Conservation (phyloP, 169 alveolate species). For the Theileria parva region DNA sequence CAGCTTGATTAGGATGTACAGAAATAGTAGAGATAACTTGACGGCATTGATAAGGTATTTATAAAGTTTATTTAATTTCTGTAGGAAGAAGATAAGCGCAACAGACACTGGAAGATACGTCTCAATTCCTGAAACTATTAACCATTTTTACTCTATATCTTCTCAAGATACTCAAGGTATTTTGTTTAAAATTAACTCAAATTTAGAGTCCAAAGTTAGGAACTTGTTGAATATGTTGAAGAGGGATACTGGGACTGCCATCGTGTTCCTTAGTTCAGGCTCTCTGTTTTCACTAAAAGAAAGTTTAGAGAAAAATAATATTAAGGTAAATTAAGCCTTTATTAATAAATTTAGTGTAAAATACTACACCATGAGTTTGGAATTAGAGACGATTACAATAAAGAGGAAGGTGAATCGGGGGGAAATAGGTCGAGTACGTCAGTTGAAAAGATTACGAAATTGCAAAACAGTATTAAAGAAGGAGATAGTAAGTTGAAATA, state of each 20-base stretch:
- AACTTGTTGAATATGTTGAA: conserved; percentile 1
- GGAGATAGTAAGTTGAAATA: conserved; percentile 11
- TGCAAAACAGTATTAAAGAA: conserved; percentile 3
- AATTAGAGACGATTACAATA: conserved; percentile 39
- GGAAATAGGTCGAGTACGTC: conserved; percentile 27
- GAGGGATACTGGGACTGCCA: conserved; percentile 6
- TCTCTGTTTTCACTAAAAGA: conserved; percentile 40
- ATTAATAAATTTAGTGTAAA: conserved; percentile 41
- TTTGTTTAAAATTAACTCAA: neutral
- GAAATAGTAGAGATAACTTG: conserved; percentile 27
- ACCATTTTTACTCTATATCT: conserved; percentile 33
- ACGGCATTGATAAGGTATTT: conserved; percentile 58
- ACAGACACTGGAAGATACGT: conserved; percentile 57
- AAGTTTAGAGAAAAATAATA: conserved; percentile 18
- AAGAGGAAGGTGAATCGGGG: conserved; percentile 22
- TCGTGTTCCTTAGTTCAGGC: conserved; percentile 47
- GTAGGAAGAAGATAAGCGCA: conserved; percentile 32
- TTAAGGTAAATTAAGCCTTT: conserved; percentile 19
- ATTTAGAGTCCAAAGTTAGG: conserved; percentile 8
- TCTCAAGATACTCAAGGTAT: conserved; percentile 33
- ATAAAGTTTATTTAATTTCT: neutral
- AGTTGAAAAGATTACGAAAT: conserved; percentile 18
- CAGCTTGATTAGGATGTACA: conserved; percentile 29
- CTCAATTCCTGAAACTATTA: conserved; percentile 40
- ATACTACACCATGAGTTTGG: conserved; percentile 64